A percentile compares a stretch with the other conserved stretches of the same genome.
phyloP scores from a whole-genome alignment of 148 eudicot species.

The Amaranthus palmeri region DNA sequence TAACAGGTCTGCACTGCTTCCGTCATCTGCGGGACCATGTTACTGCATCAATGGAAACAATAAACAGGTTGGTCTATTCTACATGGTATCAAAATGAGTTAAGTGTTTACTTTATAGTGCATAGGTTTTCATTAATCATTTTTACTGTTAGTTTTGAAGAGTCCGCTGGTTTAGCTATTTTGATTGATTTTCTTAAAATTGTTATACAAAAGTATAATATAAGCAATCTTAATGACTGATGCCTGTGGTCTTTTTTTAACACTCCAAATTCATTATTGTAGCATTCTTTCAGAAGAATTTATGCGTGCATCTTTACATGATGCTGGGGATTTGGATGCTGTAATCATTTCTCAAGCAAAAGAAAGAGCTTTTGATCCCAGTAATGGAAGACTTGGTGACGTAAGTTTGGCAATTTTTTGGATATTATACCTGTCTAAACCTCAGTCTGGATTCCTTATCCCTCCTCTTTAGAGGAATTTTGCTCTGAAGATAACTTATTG shows the following conservation, averaged over 20 bases:
- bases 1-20: conserved; percentile 95
- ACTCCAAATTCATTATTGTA: conserved; percentile 79
- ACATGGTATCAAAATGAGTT: neutral
- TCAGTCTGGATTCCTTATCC: neutral
- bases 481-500: neutral
- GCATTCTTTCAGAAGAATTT: conserved; percentile 99
- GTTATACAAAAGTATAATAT: neutral
- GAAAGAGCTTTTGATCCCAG: conserved; percentile 39
- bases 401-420: conserved; percentile 33
- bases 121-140: neutral
- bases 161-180: neutral
- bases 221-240: neutral
- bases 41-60: conserved; percentile 64
- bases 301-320: conserved; percentile 73
- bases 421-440: neutral
- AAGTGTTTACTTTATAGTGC: neutral
- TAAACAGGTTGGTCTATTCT: conserved; percentile 70
- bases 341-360: conserved; percentile 49
- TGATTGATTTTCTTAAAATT: neutral
- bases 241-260: conserved; percentile 33
- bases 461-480: neutral
- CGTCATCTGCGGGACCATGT: conserved; percentile 92
- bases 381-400: conserved; percentile 64
- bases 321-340: conserved; percentile 56
- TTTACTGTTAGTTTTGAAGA: neutral